Conservation (phyloP, 169 alveolate species). For the Plasmodium chabaudi region DNA sequence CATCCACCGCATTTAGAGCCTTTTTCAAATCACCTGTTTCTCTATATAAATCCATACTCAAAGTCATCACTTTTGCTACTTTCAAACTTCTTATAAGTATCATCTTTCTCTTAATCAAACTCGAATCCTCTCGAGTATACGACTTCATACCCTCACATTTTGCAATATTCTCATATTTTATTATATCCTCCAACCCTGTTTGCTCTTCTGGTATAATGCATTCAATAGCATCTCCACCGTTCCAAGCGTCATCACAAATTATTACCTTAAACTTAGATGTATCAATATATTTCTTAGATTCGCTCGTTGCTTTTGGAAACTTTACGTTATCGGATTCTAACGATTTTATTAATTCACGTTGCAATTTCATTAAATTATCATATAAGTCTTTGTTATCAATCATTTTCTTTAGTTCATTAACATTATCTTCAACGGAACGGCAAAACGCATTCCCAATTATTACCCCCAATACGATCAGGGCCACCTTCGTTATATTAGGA, state of each 20-base stretch:
- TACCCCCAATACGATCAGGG: neutral
- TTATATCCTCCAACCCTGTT: constrained; percentile 6
- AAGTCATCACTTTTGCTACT: constrained; percentile 13
- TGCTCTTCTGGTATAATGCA: neutral
- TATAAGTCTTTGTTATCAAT: constrained; percentile 13
- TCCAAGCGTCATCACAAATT: neutral
- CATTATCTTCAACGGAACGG: neutral
- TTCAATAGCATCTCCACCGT: neutral
- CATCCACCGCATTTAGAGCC: constrained; percentile 8
- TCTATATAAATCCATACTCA: constrained; percentile 7
- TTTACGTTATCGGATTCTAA: constrained; percentile 28
- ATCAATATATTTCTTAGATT: constrained; percentile 4
- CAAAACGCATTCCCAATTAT: constrained; percentile 3
- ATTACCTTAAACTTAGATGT: constrained; percentile 29
- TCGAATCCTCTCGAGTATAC: constrained; percentile 18
- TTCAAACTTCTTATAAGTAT: constrained; percentile 13
- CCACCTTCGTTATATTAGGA: neutral
- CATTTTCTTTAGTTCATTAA: constrained; percentile 20
- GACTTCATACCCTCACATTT: constrained; percentile 13
- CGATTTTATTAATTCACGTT: constrained; percentile 17
- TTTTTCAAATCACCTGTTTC: constrained; percentile 9
- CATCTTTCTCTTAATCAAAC: constrained; percentile 15
- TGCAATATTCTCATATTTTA: constrained; percentile 46
- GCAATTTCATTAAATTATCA: constrained; percentile 32
- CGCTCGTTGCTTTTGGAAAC: constrained; percentile 18